Evolutionary conservation across 1,284 basidiomycete genomes (phyloP).

Genomic region (Meripilus lineatus): DNA sequence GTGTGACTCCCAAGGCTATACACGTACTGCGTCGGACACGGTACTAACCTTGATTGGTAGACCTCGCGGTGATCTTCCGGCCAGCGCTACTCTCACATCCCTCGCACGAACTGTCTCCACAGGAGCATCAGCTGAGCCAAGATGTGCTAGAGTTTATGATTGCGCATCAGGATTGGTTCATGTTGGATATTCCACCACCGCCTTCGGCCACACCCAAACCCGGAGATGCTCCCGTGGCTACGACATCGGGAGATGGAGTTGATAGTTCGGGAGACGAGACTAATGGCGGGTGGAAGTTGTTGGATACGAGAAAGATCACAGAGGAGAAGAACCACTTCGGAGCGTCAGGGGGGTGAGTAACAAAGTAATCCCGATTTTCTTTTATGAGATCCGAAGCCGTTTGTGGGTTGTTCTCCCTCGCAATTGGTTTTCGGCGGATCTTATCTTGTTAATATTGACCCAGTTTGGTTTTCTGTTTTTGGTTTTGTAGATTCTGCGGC

Average conservation of each 20-base stretch:
- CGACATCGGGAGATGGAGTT: slow-evolving; percentile 14
- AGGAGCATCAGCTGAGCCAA: slow-evolving; percentile 85
- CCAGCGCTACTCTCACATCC: slow-evolving; percentile 91
- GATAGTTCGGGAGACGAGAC: slow-evolving; percentile 43
- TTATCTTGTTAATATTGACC: slow-evolving; percentile 1
- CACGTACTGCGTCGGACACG: background rate
- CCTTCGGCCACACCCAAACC: slow-evolving; percentile 28
- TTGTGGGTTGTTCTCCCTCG: background rate
- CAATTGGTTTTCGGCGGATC: background rate
- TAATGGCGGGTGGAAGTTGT: slow-evolving; percentile 44
- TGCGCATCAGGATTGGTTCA: slow-evolving; percentile 81
- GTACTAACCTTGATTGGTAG: slow-evolving; percentile 34
- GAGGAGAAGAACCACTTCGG: slow-evolving; percentile 52
- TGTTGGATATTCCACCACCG: slow-evolving; percentile 76
- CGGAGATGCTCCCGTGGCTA: slow-evolving; percentile 9
- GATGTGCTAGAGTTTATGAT: slow-evolving; percentile 94
- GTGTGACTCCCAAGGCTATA: slow-evolving; percentile 30
- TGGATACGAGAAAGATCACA: slow-evolving; percentile 33
- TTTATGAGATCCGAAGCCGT: background rate
- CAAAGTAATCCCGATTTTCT: background rate
- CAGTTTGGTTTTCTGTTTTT: background rate
- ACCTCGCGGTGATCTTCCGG: slow-evolving; percentile 92
- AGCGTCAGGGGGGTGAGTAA: slow-evolving; percentile 41
- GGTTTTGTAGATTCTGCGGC: slow-evolving; percentile 1
- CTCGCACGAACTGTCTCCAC: slow-evolving; percentile 73